Percentiles rank a stretch among this genome's conserved stretches.
These are phyloP conservation scores for Camellia sinensis DNA, from an alignment of 148 eudicot species.

Conservation along the genomic window DNA sequence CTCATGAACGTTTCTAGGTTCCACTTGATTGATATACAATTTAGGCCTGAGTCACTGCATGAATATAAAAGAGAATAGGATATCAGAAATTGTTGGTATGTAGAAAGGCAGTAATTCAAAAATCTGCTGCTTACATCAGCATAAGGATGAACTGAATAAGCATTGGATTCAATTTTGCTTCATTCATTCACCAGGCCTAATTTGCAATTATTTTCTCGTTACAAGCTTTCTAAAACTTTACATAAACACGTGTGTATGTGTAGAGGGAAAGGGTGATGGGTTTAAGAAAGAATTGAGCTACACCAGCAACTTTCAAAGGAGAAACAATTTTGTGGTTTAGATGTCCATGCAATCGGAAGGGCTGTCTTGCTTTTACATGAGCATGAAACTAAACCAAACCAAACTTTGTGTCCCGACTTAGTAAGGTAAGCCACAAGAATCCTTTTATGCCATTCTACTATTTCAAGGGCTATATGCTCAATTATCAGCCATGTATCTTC, in stretches of 20 bases:
- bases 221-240: not conserved
- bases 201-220: not conserved
- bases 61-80: not conserved
- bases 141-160: not conserved
- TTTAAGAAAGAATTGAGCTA: not conserved
- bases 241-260: not conserved
- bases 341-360: conserved; percentile 1
- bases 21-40: conserved; percentile 55
- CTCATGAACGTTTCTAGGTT: conserved; percentile 45
- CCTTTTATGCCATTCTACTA: no score
- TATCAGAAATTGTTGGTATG: not conserved
- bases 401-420: no score
- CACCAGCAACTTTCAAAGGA: conserved; percentile 1
- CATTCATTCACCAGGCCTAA: not conserved
- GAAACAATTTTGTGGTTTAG: not conserved
- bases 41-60: conserved; percentile 59
- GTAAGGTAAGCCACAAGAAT: no score
- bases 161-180: not conserved
- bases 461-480: no score
- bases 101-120: not conserved
- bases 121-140: not conserved
- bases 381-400: no score
- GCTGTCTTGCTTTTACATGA: not conserved
- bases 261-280: not conserved
- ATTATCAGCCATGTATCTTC: not conserved